A percentile compares a stretch with the other conserved stretches of the same genome.
Evolutionary conservation across 495 filamentous ascomycete genomes (phyloP).

Genomic region (Aspergillus nidulans): DNA sequence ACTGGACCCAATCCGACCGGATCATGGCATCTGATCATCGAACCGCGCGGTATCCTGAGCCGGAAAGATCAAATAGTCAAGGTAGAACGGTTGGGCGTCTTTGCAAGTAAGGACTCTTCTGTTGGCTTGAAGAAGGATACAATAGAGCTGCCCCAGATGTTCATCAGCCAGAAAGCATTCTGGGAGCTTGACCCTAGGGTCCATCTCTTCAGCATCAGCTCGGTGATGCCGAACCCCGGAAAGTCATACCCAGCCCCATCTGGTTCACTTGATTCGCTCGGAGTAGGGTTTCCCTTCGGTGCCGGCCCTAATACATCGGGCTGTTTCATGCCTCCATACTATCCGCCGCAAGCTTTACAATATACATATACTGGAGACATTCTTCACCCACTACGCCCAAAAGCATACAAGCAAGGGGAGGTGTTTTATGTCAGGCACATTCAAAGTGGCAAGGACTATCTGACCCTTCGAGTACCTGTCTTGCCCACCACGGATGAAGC

Average conservation of each 20-base stretch:
- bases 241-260: neutral
- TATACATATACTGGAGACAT: neutral
- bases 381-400: neutral
- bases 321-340: neutral
- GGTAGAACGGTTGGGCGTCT: neutral
- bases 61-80: neutral
- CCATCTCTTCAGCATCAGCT: slow-evolving; percentile 1
- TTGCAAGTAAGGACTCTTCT: neutral
- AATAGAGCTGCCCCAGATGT: neutral
- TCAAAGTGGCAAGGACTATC: neutral
- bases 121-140: neutral
- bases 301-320: neutral
- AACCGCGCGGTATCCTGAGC: neutral
- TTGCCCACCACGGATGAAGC: neutral
- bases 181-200: slow-evolving; percentile 3
- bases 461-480: neutral
- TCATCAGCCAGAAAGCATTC: neutral
- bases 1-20: neutral
- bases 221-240: neutral
- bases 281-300: neutral
- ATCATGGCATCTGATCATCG: neutral
- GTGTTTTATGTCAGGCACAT: neutral
- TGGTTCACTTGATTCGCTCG: neutral
- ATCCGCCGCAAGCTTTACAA: neutral
- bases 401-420: neutral